phyloP scores from a whole-genome alignment of 192 early-diverging fungal genomes.

The Coemansia sp. region DNA sequence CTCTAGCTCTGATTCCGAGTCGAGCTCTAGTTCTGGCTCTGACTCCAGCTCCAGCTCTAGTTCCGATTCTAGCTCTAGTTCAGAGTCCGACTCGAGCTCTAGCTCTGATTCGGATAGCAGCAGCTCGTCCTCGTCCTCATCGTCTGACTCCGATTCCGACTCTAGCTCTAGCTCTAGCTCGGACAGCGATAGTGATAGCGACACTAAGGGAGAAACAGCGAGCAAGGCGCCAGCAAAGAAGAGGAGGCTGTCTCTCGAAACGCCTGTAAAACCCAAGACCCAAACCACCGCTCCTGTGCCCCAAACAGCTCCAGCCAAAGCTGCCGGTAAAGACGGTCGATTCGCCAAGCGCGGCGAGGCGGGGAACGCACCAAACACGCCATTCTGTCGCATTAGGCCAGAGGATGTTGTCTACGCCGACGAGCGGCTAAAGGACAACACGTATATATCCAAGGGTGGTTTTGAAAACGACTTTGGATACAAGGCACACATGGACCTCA shows the following conservation, averaged over 20 bases:
- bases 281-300: not conserved
- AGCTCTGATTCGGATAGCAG: constrained; percentile 18
- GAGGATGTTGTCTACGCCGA: constrained; percentile 82
- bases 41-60: constrained; percentile 16
- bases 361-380: constrained; percentile 54
- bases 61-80: constrained; percentile 9
- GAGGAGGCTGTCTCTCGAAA: constrained; percentile 45
- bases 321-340: not conserved
- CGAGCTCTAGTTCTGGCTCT: constrained; percentile 4
- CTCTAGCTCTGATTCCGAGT: constrained; percentile 6
- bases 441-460: constrained; percentile 72
- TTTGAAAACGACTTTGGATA: constrained; percentile 78
- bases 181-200: constrained; percentile 22
- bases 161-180: constrained; percentile 6
- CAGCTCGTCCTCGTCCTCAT: constrained; percentile 23
- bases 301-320: constrained; percentile 13
- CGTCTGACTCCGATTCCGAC: constrained; percentile 16
- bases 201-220: not conserved
- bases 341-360: constrained; percentile 22
- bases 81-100: not conserved
- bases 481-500: constrained; percentile 92
- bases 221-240: constrained; percentile 41
- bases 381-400: constrained; percentile 82
- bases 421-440: constrained; percentile 85
- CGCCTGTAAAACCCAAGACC: constrained; percentile 14